Percentiles rank a stretch among this genome's conserved stretches.
These are phyloP conservation scores for Pseudocercospora musae DNA, from an alignment of 2,329 filamentous ascomycete genomes.

Conservation along the genomic window DNA sequence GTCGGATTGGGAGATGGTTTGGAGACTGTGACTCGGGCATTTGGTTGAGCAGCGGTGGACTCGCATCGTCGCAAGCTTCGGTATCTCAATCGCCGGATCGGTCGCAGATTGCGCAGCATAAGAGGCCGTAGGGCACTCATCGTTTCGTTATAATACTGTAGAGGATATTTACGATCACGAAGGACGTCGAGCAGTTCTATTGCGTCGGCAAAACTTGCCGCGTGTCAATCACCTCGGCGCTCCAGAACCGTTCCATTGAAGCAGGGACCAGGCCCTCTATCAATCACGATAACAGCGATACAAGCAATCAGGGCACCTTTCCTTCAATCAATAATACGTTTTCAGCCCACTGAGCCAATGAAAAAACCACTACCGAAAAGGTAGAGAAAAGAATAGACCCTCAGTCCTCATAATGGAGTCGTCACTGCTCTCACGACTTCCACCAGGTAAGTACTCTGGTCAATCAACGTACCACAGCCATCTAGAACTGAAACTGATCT, in stretches of 20 bases:
- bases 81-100: not conserved
- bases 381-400: too few species aligned
- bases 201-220: slow-evolving; percentile 6
- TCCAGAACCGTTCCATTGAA: not conserved
- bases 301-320: too few species aligned
- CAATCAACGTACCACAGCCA: not conserved
- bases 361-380: too few species aligned
- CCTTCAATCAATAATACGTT: too few species aligned
- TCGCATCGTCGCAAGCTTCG: not conserved
- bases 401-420: not conserved
- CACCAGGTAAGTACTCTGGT: not conserved
- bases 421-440: slow-evolving; percentile 4
- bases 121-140: not conserved
- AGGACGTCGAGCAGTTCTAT: too few species aligned
- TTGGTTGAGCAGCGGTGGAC: not conserved
- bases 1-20: not conserved
- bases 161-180: not conserved
- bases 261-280: not conserved
- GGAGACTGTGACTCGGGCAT: not conserved
- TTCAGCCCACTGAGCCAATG: too few species aligned
- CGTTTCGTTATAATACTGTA: not conserved
- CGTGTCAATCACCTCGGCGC: not conserved
- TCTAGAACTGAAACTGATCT: not conserved
- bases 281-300: not conserved
- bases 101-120: not conserved